Evolutionary conservation across 192 early-diverging fungal species (phyloP).

Genomic region (Mortierella alpina): DNA sequence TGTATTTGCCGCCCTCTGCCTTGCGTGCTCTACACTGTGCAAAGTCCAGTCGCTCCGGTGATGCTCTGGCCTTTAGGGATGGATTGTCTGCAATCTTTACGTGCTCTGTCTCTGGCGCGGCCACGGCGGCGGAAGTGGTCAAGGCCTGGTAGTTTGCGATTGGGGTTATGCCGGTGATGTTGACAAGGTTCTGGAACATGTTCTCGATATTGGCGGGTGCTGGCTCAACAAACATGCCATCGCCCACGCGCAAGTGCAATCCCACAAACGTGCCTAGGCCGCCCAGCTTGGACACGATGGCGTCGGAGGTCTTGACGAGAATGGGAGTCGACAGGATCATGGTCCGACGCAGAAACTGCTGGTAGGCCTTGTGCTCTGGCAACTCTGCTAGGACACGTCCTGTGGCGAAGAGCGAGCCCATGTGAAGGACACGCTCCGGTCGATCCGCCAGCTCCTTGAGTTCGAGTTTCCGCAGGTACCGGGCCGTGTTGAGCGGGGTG

Average conservation of each 20-base stretch:
- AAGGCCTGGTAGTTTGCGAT: conserved; percentile 16
- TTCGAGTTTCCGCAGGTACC: conserved; percentile 54
- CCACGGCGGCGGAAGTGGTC: not conserved
- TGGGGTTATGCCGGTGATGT: conserved; percentile 45
- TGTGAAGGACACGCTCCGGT: conserved; percentile 57
- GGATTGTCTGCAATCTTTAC: no score
- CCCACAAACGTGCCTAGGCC: conserved; percentile 61
- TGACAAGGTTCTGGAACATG: conserved; percentile 57
- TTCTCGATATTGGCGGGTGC: conserved; percentile 60
- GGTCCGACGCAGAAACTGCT: conserved; percentile 50
- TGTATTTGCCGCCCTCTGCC: conserved; percentile 24
- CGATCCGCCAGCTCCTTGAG: conserved; percentile 47
- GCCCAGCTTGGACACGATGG: conserved; percentile 60
- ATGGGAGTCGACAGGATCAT: conserved; percentile 64
- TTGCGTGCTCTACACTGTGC: conserved; percentile 11
- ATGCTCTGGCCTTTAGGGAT: not conserved
- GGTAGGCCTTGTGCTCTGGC: conserved; percentile 53
- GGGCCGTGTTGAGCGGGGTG: conserved; percentile 29
- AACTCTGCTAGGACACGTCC: conserved; percentile 58
- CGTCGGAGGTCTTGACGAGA: conserved; percentile 54
- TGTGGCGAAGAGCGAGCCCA: conserved; percentile 64
- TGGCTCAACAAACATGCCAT: conserved; percentile 59
- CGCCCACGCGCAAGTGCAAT: conserved; percentile 63
- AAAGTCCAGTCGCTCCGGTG: conserved; percentile 11
- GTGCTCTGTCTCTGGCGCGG: not conserved